Evolutionary conservation across 1,284 basidiomycete genomes (phyloP).

Genomic region (Athelia sp.): DNA sequence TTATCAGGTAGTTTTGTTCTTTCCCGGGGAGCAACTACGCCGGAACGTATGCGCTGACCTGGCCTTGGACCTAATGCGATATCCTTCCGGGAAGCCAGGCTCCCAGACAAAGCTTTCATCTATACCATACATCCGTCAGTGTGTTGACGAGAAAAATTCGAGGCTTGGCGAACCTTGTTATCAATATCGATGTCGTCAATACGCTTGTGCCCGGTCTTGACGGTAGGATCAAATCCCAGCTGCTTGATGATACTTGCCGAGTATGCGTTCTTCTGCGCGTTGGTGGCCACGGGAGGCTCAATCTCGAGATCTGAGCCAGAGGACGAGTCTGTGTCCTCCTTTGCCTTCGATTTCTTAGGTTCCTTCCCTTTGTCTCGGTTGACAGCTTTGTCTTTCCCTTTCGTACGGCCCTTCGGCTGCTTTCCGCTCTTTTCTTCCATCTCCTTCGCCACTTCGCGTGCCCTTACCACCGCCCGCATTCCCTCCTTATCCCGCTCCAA

Average conservation of each 20-base stretch:
- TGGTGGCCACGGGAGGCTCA: not conserved
- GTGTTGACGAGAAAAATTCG: not conserved
- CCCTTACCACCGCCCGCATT: constrained; percentile 52
- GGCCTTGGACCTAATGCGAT: constrained; percentile 51
- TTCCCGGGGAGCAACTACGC: constrained; percentile 31
- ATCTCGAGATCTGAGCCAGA: not conserved
- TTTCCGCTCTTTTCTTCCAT: constrained; percentile 16
- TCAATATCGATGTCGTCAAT: constrained; percentile 35
- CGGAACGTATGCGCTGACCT: constrained; percentile 49
- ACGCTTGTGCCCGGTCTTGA: constrained; percentile 41
- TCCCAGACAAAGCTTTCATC: constrained; percentile 46
- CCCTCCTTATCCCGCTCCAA: constrained; percentile 60
- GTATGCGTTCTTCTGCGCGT: constrained; percentile 42
- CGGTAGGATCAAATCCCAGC: constrained; percentile 70
- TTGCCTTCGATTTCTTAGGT: constrained; percentile 8
- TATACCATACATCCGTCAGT: constrained; percentile 17
- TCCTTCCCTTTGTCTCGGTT: constrained; percentile 8
- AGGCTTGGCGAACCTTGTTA: constrained; percentile 48
- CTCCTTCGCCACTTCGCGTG: constrained; percentile 38
- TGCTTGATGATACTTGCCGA: constrained; percentile 60
- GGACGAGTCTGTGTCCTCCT: constrained; percentile 3
- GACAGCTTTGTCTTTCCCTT: constrained; percentile 17
- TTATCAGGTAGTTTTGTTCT: not conserved
- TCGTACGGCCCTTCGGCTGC: constrained; percentile 10
- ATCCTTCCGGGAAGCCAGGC: constrained; percentile 40